A percentile compares a stretch with the other conserved stretches of the same genome.
Evolutionary conservation across 768 basidiomycete species (phyloP).

Genomic region (Cyathus striatus): DNA sequence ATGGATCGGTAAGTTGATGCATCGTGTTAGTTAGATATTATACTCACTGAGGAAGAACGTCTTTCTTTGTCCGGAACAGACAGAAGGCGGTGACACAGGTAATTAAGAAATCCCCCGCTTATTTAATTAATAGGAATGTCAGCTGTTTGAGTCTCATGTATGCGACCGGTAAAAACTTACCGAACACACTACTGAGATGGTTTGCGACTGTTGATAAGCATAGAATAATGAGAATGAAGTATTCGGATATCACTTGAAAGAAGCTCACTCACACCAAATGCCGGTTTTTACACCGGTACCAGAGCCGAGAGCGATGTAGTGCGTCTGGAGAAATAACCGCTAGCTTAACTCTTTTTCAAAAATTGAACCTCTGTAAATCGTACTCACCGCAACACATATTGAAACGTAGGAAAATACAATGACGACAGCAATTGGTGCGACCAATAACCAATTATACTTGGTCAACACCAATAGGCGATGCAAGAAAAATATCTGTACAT

Average conservation of each 20-base stretch:
- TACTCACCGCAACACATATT: slow-evolving; percentile 19
- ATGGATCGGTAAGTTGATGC: neutral
- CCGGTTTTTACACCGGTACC: slow-evolving; percentile 9
- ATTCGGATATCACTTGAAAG: too few relatives aligned
- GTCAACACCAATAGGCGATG: slow-evolving; percentile 24
- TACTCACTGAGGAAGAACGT: slow-evolving; percentile 22
- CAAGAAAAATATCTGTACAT: slow-evolving; percentile 26
- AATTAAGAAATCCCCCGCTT: slow-evolving; percentile 25
- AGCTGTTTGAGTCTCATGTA: too few relatives aligned
- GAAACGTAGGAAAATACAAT: slow-evolving; percentile 21
- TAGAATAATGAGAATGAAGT: too few relatives aligned
- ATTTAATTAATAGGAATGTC: too few relatives aligned
- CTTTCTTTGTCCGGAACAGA: slow-evolving; percentile 18
- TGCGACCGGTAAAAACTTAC: too few relatives aligned
- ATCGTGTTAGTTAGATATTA: neutral
- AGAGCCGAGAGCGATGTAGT: slow-evolving; percentile 15
- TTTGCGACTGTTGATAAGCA: slow-evolving; percentile 21
- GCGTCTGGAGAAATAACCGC: slow-evolving; percentile 17
- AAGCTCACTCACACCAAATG: slow-evolving; percentile 21
- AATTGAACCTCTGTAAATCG: too few relatives aligned
- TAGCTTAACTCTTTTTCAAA: too few relatives aligned
- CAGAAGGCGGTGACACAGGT: slow-evolving; percentile 19
- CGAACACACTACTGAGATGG: slow-evolving; percentile 20
- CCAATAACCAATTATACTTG: slow-evolving; percentile 11
- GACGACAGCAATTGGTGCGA: slow-evolving; percentile 14